Evolutionary conservation across 2,329 filamentous ascomycete species (phyloP), one percentile per base, ranked within the genome.

Genomic region (Fulvia fulva): DNA sequence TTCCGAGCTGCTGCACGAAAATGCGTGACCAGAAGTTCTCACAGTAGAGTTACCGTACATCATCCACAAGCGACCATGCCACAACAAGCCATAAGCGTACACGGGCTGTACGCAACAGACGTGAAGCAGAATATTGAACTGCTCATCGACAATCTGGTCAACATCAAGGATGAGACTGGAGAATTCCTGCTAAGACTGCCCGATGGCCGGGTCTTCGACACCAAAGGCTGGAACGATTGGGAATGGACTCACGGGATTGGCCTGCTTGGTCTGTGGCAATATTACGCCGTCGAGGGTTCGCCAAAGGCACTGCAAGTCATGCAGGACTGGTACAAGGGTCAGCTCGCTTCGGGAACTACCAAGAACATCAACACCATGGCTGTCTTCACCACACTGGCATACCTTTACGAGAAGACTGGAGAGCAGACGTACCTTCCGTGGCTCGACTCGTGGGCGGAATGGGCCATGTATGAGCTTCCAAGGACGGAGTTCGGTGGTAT

Each of bases 331-430:
- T 92, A 90, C 74, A 76, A 78, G 6, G 81, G 80, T 50, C 85
- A 89, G 8, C 86, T 91, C 61, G 80, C 80, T 0, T 85, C 86
- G 56, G 87, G 87, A 21, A 92, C 89, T 3, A 90, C 87, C 41
- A 92, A 92, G 72, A 92, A 92, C 73, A 91, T 91, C 80, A 91
- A 91, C 77, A 91, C 89, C 16, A 91, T 92, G 88, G 85, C 87
- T 12, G 86, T 86, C 0, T 89, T 92, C 72, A 76, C 91, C 21
- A 90, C 89, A 0, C 80, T 92, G 0, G 88, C 89, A 0, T 86
- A 85, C 68, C 79, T 92, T n/a, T 92, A 92, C 68, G 89, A 92
- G 73, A 83, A 86, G 71, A 90, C 86, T 0, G 76, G 81, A 8
- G 86, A 90, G 67, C 78, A 80, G 62, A 84, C 82, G 0, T 91